phyloP scores from a whole-genome alignment of 139 green algal species.

The Limnomonas spitsbergensis region DNA sequence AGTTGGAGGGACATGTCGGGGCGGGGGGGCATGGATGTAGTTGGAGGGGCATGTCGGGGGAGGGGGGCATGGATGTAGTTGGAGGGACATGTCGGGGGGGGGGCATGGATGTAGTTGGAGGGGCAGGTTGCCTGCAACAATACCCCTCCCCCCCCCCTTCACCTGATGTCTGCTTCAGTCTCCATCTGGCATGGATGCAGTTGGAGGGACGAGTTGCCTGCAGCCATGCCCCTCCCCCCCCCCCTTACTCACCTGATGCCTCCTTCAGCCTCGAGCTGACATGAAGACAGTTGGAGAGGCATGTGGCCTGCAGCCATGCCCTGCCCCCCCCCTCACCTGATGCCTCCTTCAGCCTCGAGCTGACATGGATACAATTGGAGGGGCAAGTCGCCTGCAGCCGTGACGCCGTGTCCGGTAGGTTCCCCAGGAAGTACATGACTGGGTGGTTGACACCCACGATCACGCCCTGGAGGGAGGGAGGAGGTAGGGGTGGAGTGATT shows the following conservation, averaged over 20 bases:
- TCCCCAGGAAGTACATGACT: conserved; percentile 12
- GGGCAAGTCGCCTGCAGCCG: conserved; percentile 9
- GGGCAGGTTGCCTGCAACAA: no score
- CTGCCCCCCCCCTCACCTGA: not conserved
- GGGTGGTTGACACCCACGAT: conserved; percentile 14
- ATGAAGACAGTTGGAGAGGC: not conserved
- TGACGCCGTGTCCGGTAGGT: not conserved
- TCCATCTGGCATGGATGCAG: not conserved
- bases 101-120: no score
- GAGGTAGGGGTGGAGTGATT: not conserved
- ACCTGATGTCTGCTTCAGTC: no score
- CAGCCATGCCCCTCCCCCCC: not conserved
- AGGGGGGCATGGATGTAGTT: no score
- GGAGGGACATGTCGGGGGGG: no score
- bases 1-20: no score
- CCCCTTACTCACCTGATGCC: not conserved
- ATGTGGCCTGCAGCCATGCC: not conserved
- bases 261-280: no score
- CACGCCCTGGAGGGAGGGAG: conserved; percentile 13
- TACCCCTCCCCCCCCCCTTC: no score
- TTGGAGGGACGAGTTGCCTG: not conserved
- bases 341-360: not conserved
- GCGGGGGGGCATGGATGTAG: no score
- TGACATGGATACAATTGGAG: conserved; percentile 10
- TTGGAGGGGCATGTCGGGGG: no score